phyloP scores from a whole-genome alignment of 75 land plant genomes.

The Cupressus sempervirens region DNA sequence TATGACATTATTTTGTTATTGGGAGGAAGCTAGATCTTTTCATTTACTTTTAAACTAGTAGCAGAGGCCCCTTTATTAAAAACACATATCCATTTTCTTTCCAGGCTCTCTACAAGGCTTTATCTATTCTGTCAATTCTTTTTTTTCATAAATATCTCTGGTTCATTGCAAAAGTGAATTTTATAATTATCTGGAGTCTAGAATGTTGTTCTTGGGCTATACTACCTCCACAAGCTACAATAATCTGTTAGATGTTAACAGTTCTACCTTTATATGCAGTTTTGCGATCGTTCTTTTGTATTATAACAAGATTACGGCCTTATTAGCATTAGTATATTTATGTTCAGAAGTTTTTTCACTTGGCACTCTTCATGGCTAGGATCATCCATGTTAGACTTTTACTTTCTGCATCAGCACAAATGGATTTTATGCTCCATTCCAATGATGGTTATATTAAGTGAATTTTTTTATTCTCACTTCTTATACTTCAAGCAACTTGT shows the following conservation, averaged over 20 bases:
- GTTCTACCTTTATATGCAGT: not conserved
- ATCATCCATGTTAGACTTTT: not conserved
- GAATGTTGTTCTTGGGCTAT: not conserved
- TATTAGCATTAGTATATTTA: not conserved
- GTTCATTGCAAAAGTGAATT: not conserved
- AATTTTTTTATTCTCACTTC: not conserved
- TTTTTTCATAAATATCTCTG: not conserved
- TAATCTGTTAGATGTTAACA: not conserved
- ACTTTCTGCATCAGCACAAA: not conserved
- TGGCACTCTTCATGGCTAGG: not conserved
- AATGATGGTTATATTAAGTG: not conserved
- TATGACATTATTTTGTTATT: not conserved
- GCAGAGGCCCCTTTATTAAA: not conserved
- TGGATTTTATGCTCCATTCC: not conserved
- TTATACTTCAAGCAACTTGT: not conserved
- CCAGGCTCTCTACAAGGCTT: not conserved
- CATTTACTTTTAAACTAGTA: not conserved
- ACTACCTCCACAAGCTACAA: not conserved
- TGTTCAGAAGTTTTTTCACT: not conserved
- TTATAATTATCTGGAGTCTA: not conserved
- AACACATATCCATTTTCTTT: not conserved
- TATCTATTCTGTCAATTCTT: not conserved
- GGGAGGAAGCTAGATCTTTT: not conserved
- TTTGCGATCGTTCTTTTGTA: not conserved
- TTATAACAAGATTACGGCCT: not conserved